Evolutionary conservation across 2,329 filamentous ascomycete genomes (phyloP), one percentile per base, ranked within the genome.

Genomic region (Apiospora phragmitis): DNA sequence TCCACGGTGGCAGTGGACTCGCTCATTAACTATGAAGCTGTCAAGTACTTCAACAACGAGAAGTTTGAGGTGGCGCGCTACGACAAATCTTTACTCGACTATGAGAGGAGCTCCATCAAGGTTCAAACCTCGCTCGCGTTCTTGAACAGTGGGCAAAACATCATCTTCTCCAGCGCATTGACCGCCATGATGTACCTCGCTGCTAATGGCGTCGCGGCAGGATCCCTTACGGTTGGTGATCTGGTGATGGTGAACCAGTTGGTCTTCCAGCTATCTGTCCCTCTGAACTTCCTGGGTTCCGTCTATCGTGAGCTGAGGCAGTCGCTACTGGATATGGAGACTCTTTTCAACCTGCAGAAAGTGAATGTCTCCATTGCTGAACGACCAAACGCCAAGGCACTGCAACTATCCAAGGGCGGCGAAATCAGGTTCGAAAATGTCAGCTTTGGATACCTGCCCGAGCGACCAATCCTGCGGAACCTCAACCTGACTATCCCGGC

Each of bases 41-140:
- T 99, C 79, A 99, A 99, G 83, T 97, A 98, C 84, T 99, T 98
- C 85, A 99, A 99, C 85, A 99, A 99, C 78, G 97, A 99, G 79
- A 94, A 93, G 74, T 98, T 94, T 75, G 96, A 99, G 83, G 94
- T 97, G 59, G 88, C 89, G 42, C 90, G 96, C 55, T 99, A 99
- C 80, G 95, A 98, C 81, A 90, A 91, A 76, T 94, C 96, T 0
- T 85, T 99, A 32, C 88, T 91, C 74, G 88, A 92, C 71, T 99
- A 99, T 80, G 94, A 99, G 80, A 92, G 92, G 80, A 95, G 94
- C 71, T 97, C 94, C 21, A 98, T 99, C 85, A 98, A 98, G 80
- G 93, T 99, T 43, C 94, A 94, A 12, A 99, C 96, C 0, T 98
- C 95, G 4, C 85, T 99, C 55, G 93, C 96, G 1, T 91, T 97